phyloP scores from a whole-genome alignment of 139 green algal species.

The Chlamydomonas urium region DNA sequence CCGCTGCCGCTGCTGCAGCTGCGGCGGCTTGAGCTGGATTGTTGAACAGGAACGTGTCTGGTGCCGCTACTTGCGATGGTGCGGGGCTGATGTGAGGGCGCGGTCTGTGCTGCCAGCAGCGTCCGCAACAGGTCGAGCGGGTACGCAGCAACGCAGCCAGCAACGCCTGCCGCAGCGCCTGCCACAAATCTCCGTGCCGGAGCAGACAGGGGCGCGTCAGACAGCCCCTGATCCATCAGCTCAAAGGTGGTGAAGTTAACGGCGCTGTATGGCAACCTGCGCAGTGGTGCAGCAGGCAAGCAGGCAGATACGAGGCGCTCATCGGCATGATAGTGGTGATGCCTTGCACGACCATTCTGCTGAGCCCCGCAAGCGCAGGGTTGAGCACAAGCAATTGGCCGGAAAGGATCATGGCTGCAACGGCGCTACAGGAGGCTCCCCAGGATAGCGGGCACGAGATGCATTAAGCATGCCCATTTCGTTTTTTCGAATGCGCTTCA shows the following conservation, averaged over 20 bases:
- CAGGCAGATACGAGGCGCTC: neutral
- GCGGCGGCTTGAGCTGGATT: too few species aligned
- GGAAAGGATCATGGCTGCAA: too few species aligned
- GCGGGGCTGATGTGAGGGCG: too few species aligned
- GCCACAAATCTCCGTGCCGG: conserved; percentile 45
- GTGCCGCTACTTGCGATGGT: conserved; percentile 11
- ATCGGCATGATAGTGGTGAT: too few species aligned
- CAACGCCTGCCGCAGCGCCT: conserved; percentile 70
- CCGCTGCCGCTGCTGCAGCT: too few species aligned
- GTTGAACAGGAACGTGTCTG: too few species aligned
- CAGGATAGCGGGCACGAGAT: too few species aligned
- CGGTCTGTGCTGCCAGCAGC: conserved; percentile 58
- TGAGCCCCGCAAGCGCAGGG: too few species aligned
- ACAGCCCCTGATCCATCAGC: conserved; percentile 46
- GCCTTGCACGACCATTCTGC: too few species aligned
- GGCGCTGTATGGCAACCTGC: conserved; percentile 38
- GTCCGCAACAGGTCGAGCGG: conserved; percentile 93
- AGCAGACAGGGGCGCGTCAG: conserved; percentile 28
- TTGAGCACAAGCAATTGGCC: too few species aligned
- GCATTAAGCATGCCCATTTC: too few species aligned
- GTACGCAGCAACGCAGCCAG: conserved; percentile 85
- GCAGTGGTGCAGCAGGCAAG: neutral
- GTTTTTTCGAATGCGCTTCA: neutral
- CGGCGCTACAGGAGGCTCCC: too few species aligned
- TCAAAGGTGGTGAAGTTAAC: conserved; percentile 96